Base-by-base conservation (phyloP, 2,329 filamentous ascomycete genomes). In the Epichloe amarillans region DNA sequence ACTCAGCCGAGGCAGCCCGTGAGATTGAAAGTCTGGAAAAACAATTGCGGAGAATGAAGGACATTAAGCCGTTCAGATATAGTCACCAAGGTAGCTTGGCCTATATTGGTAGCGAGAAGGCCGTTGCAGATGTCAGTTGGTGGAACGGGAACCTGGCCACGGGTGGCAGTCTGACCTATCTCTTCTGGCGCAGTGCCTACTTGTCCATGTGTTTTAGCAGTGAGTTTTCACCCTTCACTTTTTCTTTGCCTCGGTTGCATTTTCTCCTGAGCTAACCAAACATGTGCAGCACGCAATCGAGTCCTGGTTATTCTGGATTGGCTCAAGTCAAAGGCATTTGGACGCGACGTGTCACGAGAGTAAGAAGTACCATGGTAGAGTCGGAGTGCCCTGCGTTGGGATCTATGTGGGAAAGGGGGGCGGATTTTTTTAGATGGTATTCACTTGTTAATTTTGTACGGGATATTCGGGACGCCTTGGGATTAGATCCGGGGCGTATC, bases 171-270 rank as follows among this genome's bases (percentile, higher is more conserved):
- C 75, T 97, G 71, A 98, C 93, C 51, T 98, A 95, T 73, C 80
- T 96, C 59, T 98, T 98, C 82, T 98, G 93, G 93, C 81, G 90
- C 67, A 94, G 87, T 65, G 93, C 91, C 50, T 98, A 98, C 70
- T 75, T 98, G 68, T 96, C 88, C 77, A 98, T 98, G 93, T 96
- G 91, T 81, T 98, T 98, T 71, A 97, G 90, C 82, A 90, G 88
- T 93, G 79, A 83, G 88, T 86, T 59, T 50, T 21, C 19, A 3
- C 17, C 15, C n/a, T 8, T 26, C 19, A 17, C 26, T 7, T 26
- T 26, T 11, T 42, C 39, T 17, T 40, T 21, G 17, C 44, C 39
- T 15, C 33, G 15, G 35, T 11, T 12, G 39, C 23, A 35, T 41
- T 8, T 33, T 23, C 43, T 3, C 15, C 4, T 19, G 56, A 58